Evolutionary conservation across 2,329 filamentous ascomycete species (phyloP), one percentile per base, ranked within the genome.

Genomic region (Lachnellula suecica): DNA sequence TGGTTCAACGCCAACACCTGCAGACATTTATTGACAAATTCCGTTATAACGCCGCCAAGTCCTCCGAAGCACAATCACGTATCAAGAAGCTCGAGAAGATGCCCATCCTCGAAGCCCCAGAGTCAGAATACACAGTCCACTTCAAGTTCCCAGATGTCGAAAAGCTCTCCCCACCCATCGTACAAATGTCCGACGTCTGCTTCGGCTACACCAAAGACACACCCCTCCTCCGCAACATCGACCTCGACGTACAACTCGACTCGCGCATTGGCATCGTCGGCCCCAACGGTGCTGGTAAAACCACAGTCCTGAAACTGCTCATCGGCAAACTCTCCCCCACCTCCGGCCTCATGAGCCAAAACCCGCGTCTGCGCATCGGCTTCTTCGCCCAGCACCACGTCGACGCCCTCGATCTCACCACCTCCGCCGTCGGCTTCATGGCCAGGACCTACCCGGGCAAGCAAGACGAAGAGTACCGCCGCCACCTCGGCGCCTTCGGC

Each of bases 11-110:
- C 63, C 91, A 91, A 27, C 94, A 99, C 78, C 75, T 99, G 58
- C 94, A 99, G 76, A 87, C 90, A 24, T 99, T 99, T 73, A 99
- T 99, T 74, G 94, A 99, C 81, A 99, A 99, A 75, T 99, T 99
- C 81, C 85, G 94, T 48, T 99, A 99, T 81, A 99, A 99, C 69
- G 94, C 94, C 24, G 94, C 93, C 66, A 99, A 99, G 72, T 97
- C 94, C 1, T 96, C 93, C 8, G 94, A 99, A 77, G 94, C 94
- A 1, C 94, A 99, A 69, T 97, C 93, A 1, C 87, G 94, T 66
- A 97, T 99, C 82, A 99, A 99, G 81, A 99, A 99, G 71, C 79
- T 99, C 57, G 95, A 99, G 72, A 91, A 89, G 67, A 97, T 99
- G 90, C 94, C 95, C 2, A 77, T 96, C 1, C 81, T 99, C 47